Base-by-base conservation (phyloP, 192 early-diverging fungal species). In the Linnemannia exigua region DNA sequence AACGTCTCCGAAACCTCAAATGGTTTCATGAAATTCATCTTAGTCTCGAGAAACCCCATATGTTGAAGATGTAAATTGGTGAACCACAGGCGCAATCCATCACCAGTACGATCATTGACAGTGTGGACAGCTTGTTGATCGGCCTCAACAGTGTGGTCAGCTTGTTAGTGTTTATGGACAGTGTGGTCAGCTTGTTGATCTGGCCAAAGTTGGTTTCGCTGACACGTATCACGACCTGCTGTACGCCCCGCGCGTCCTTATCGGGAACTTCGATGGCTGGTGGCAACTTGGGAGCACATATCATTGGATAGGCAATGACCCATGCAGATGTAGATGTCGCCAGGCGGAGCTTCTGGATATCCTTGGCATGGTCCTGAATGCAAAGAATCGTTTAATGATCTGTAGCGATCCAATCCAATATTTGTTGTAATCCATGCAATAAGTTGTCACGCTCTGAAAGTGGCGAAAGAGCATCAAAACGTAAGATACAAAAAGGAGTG, bases 291-390 rank as follows among this genome's bases (percentile, higher is more conserved):
- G 67, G 11, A 68, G 28, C 44, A 67, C 48, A 58, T 19, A 7
- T 22, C 28, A 47, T 76, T 3, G 77, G 70, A 38, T 71, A 79
- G 16, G 68, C 77, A 35, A 79, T 69, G 37, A 72, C n/a, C 69
- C 77, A 79, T 63, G 38, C 77, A 71, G 67, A 77, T 77, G 50
- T 50, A 58, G 66, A 77, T 38, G 46, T 77, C 70, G 48, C 71
- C 38, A 31, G 76, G 76, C 68, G 46, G 76, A 52, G 52, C 15
- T 69, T 70, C 47, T 31, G 48, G 36, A 77, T 70, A n/a, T 51
- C 67, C 47, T 77, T 50, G 46, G 48, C 76, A 70, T 70, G 76
- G 67, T 54, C 76, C 67, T 77, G 46, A 25, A 77, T 77, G 46
- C 36, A 52, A 19, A n/a, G n/a, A n/a, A n/a, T n/a, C n/a, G n/a